phyloP scores from a whole-genome alignment of 208 protist species.

The Leishmania guyanensis region DNA sequence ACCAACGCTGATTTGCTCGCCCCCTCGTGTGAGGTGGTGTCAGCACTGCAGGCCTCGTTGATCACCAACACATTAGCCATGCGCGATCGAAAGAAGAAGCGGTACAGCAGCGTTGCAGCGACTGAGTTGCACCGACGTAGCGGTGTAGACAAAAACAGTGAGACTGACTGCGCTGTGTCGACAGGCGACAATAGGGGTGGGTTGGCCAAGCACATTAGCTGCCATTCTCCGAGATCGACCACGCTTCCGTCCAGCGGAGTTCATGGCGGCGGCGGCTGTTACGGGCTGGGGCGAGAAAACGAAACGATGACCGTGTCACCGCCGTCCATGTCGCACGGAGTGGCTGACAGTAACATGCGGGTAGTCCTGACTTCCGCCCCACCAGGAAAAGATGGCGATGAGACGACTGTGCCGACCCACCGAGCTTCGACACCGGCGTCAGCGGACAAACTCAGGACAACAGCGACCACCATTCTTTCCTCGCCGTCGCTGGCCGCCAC shows the following conservation, averaged over 20 bases:
- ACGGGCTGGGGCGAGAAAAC: neutral
- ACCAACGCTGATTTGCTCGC: neutral
- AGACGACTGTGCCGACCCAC: neutral
- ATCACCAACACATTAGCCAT: neutral
- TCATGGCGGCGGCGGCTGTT: neutral
- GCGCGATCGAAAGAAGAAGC: neutral
- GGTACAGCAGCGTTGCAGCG: neutral
- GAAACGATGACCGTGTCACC: neutral
- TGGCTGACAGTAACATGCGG: neutral
- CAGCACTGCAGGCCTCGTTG: neutral
- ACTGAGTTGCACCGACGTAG: neutral
- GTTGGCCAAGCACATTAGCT: neutral
- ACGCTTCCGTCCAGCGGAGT: constrained; percentile 2
- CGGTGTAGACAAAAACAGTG: neutral
- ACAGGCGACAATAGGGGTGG: neutral
- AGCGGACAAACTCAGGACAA: neutral
- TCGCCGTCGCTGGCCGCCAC: neutral
- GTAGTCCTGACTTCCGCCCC: neutral
- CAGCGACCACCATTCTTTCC: neutral
- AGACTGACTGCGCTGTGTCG: neutral
- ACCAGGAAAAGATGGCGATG: neutral
- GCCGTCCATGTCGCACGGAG: neutral
- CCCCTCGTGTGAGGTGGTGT: neutral
- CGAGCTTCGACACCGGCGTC: neutral
- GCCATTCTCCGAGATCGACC: neutral